Conservation (phyloP, 148 eudicot species). For the Rhododendron henanense region DNA sequence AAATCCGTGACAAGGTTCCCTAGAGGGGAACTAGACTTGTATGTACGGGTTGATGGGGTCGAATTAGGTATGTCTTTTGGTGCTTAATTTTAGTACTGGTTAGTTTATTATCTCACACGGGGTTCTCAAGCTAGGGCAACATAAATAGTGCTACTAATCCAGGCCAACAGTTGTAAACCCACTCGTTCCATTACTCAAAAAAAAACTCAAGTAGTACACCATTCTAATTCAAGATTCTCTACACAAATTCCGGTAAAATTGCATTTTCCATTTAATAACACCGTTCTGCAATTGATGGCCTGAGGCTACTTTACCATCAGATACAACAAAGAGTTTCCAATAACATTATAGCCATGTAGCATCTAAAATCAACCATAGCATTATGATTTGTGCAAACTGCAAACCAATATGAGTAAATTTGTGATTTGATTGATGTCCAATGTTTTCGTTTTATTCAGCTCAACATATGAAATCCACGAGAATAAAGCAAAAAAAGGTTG, state of each 20-base stretch:
- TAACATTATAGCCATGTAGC: too few relatives aligned
- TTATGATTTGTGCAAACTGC: too few relatives aligned
- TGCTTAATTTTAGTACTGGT: too few relatives aligned
- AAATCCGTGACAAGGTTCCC: neutral
- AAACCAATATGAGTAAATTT: neutral
- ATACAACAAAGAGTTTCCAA: too few relatives aligned
- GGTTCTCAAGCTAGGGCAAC: neutral
- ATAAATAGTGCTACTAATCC: neutral
- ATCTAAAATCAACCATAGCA: too few relatives aligned
- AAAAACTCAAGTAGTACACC: too few relatives aligned
- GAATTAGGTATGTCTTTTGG: neutral
- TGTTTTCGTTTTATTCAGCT: neutral
- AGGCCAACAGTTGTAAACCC: neutral
- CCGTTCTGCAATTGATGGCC: too few relatives aligned
- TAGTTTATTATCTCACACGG: too few relatives aligned
- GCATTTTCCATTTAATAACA: neutral
- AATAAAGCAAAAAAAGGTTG: neutral
- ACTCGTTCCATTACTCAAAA: too few relatives aligned
- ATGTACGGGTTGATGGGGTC: neutral
- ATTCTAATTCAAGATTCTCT: neutral
- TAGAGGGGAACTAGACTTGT: neutral
- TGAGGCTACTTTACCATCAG: too few relatives aligned
- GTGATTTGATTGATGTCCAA: neutral
- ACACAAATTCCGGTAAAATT: neutral
- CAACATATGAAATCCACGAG: neutral